phyloP scores from a whole-genome alignment of 2,329 filamentous ascomycete species.

The Thermothelomyces thermophilus region DNA sequence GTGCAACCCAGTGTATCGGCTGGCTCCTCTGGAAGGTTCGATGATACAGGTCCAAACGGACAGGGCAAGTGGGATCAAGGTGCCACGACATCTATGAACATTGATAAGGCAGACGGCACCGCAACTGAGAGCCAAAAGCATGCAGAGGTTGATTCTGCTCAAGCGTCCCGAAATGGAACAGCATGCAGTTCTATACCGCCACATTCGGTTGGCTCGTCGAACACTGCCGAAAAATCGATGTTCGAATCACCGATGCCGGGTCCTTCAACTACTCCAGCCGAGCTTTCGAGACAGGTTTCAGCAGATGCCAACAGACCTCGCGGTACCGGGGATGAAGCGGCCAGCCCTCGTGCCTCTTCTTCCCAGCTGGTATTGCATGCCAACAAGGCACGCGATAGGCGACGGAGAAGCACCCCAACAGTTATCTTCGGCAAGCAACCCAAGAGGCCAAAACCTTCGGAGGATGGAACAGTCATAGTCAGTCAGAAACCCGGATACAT shows the following conservation, averaged over 20 bases:
- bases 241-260: not conserved
- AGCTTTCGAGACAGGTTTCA: not conserved
- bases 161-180: not conserved
- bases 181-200: not conserved
- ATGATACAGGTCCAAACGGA: not conserved
- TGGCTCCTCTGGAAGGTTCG: not conserved
- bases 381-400: slow-evolving; percentile 46
- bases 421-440: slow-evolving; percentile 71
- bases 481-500: slow-evolving; percentile 38
- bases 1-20: not conserved
- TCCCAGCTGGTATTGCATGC: slow-evolving; percentile 22
- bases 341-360: slow-evolving; percentile 6
- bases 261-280: not conserved
- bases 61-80: not conserved
- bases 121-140: not conserved
- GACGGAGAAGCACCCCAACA: slow-evolving; percentile 62
- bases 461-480: slow-evolving; percentile 41
- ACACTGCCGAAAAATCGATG: not conserved
- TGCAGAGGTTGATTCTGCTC: not conserved
- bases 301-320: not conserved
- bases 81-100: slow-evolving; percentile 9
- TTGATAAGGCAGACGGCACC: slow-evolving; percentile 7
- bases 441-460: slow-evolving; percentile 32
- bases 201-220: not conserved
- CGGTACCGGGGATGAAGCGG: not conserved